These are phyloP conservation scores for Lunularia cruciata DNA, from an alignment of 225 moss, liverwort and hornwort genomes.

Conservation along the genomic window DNA sequence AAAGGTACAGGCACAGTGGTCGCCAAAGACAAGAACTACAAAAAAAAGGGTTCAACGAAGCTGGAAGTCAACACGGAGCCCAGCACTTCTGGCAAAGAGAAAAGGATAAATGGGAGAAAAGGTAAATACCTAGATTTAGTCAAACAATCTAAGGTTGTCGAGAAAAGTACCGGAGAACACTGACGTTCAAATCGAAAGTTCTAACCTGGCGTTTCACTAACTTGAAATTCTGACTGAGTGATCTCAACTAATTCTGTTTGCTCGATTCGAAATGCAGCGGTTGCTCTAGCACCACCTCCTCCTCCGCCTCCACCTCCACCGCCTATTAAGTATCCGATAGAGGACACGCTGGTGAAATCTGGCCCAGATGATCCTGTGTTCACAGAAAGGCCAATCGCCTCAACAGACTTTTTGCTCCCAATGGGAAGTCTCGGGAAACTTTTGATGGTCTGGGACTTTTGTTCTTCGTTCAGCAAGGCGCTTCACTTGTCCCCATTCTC, in stretches of 20 bases:
- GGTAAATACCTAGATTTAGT: neutral
- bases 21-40: constrained; percentile 1
- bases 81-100: constrained; percentile 5
- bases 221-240: no score
- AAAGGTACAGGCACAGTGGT: constrained; percentile 39
- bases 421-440: constrained; percentile 76
- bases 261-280: constrained; percentile 23
- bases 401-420: constrained; percentile 84
- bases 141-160: no score
- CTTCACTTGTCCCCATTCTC: constrained; percentile 80
- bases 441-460: constrained; percentile 99
- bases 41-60: constrained; percentile 2
- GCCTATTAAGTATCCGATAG: constrained; percentile 84
- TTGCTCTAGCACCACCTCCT: constrained; percentile 15
- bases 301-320: constrained; percentile 30
- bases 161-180: no score
- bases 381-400: constrained; percentile 71
- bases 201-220: no score
- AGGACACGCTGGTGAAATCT: constrained; percentile 74
- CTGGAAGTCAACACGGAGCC: neutral
- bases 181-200: no score
- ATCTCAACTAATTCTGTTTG: neutral
- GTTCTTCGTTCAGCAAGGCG: constrained; percentile 81
- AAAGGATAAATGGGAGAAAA: constrained; percentile 13
- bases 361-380: constrained; percentile 68